Evolutionary conservation across 805 yeast species (phyloP), one percentile per base, ranked within the genome.

Genomic region (Lipomyces starkeyi): DNA sequence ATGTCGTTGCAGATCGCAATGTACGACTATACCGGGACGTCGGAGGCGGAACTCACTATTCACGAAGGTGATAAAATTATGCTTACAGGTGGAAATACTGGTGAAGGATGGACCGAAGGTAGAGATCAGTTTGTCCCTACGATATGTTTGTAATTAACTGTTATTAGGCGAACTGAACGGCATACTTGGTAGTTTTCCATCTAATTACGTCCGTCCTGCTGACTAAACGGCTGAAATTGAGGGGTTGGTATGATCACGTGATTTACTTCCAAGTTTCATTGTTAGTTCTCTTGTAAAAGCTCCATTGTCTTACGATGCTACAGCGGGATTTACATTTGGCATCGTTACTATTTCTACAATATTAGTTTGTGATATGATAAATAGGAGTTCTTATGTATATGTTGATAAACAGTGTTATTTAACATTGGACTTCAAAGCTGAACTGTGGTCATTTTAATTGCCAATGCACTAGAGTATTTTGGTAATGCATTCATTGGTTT

Each of bases 31-130:
- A 81, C 78, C 22, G 93, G 97, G 0, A 88, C 86, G 67, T 95
- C 91, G 13, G 89, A 85, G 32, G 94, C 91, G 74, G 99, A 95
- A 78, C 77, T 95, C 66, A 83, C 85, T 25, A 86, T 95, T 25
- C 74, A 72, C 7, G 88, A 85, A 0, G 97, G 97, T 1, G 98
- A 94, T 70, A 83, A 82, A 64, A 85, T 95, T 22, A 83, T 84
- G 11, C 84, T 95, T 13, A 74, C 90, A 0, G 82, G 81, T 55
- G 88, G 84, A 35, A 91, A 87, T 61, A 90, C 89, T 62, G 93
- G 92, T 9, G 84, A 85, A 53, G 99, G 99, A 0, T 95, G 99
- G 99, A 93, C 98, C 1, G 90, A 88, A 73, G 98, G 98, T 13
- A 37, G 9, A 6, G 8, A 8, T 29, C 40, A 11, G 6, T 29